Conservation (phyloP, 148 eudicot species). For the Rhododendron vialii region DNA sequence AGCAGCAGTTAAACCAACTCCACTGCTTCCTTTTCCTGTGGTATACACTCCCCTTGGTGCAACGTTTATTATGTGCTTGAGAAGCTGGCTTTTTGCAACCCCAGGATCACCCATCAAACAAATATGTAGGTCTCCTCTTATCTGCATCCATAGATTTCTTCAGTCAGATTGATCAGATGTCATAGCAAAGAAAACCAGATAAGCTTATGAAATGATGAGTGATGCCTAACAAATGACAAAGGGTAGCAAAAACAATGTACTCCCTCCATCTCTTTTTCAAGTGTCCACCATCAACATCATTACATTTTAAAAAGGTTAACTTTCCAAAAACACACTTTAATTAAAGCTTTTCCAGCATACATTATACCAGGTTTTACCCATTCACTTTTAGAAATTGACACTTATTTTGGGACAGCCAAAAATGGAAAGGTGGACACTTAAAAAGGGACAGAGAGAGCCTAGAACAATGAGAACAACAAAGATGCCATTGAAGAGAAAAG, state of each 20-base stretch:
- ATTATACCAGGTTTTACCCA: not conserved
- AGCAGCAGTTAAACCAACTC: slow-evolving; percentile 99
- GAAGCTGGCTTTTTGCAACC: slow-evolving; percentile 98
- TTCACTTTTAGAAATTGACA: not conserved
- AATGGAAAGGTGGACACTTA: not conserved
- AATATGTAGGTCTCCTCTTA: slow-evolving; percentile 91
- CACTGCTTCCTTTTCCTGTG: slow-evolving; percentile 98
- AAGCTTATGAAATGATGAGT: not conserved
- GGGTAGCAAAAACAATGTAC: not conserved
- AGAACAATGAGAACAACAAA: not conserved
- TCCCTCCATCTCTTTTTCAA: not conserved
- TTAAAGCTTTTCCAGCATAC: not conserved
- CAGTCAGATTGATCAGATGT: not conserved
- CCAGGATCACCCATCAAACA: slow-evolving; percentile 99
- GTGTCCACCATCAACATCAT: not conserved
- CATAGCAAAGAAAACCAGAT: not conserved
- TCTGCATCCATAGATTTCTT: slow-evolving; percentile 41
- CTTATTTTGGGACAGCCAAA: not conserved
- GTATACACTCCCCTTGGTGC: slow-evolving; percentile 99
- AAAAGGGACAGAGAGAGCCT: not conserved
- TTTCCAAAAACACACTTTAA: not conserved
- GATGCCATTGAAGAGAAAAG: not conserved
- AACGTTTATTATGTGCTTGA: slow-evolving; percentile 93
- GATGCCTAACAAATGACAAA: not conserved
- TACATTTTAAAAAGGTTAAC: not conserved